These are phyloP conservation scores for Mycena rosella DNA, from an alignment of 768 basidiomycete genomes.

Conservation along the genomic window DNA sequence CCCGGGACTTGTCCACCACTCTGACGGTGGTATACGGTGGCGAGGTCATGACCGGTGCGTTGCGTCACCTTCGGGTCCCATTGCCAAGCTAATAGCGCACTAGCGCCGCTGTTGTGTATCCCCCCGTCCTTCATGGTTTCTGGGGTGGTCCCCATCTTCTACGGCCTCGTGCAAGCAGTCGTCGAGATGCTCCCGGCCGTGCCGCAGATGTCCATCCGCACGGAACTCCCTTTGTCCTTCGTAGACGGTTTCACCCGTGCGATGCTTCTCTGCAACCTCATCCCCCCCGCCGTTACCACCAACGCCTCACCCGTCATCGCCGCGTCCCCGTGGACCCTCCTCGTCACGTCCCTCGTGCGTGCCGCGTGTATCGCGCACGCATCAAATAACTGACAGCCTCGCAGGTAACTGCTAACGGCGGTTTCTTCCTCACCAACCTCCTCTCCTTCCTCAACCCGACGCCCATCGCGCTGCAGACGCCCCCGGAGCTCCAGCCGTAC, in stretches of 20 bases:
- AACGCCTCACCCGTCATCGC: conserved; percentile 65
- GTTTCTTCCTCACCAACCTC: conserved; percentile 83
- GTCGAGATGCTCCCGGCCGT: conserved; percentile 71
- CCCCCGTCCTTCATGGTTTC: conserved; percentile 88
- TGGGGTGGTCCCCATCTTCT: conserved; percentile 73
- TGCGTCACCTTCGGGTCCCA: conserved; percentile 16
- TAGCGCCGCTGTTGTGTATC: conserved; percentile 73
- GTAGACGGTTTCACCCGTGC: conserved; percentile 87
- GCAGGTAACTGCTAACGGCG: conserved; percentile 80
- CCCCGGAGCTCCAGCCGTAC: conserved; percentile 82
- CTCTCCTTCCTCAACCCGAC: conserved; percentile 83
- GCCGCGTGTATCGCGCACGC: not conserved
- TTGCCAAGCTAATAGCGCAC: conserved; percentile 20
- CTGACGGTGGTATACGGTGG: conserved; percentile 83
- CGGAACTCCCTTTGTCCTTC: conserved; percentile 80
- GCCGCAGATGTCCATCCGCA: conserved; percentile 62
- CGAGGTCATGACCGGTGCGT: conserved; percentile 76
- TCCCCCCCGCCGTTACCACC: conserved; percentile 74
- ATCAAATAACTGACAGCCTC: not conserved
- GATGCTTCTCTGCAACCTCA: conserved; percentile 80
- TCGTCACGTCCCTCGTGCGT: conserved; percentile 79
- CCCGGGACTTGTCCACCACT: conserved; percentile 67
- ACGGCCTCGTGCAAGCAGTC: conserved; percentile 69
- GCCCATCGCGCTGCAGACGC: conserved; percentile 76
- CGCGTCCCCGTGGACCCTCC: conserved; percentile 80